Evolutionary conservation across 2,329 filamentous ascomycete species (phyloP), one percentile per base, ranked within the genome.

Genomic region (Claviceps paspali): DNA sequence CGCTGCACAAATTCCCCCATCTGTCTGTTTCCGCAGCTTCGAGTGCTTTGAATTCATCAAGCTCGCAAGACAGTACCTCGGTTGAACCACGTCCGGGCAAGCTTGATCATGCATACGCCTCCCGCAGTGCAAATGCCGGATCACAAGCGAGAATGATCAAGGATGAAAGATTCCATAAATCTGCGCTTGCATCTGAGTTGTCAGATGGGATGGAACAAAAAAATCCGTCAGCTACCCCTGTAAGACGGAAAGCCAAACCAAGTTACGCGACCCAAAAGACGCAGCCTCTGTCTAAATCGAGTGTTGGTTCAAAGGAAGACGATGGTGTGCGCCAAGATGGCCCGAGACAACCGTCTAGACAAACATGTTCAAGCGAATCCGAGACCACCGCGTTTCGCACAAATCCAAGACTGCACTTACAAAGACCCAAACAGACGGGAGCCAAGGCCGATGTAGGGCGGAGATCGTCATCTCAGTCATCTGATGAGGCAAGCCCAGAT

Each of bases 21-120:
- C 55, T 73, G 3, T 73, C 70, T 6, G 50, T 74, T 10, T 71
- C 65, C 35, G 70, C 70, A 29, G 70, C 70, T 12, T 71, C 70
- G 5, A 74, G 67, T 45, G 70, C 70, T 6, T 45, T 74, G 5
- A 65, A 54, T 29, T 55, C 61, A 8, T 47, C 48, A 6, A 48
- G 49, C 4, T 40, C 46, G 28, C 49, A 52, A 35, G 53, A 55
- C 4, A 32, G 44, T 4, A 27, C 43, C 0, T 26, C 43, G 28
- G 36, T 41, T 15, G 50, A 50, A 7, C 44, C 40, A 36, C 38
- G 40, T 12, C 29, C 41, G 5, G 43, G 37, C 31, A 44, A 44
- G 32, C 32, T 31, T 22, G 50, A 51, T 4, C 44, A 47, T 8
- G 29, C 38, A 4, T 22, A 38, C 3, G 38, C 38, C 15, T 26